phyloP scores from a whole-genome alignment of 2,329 filamentous ascomycete species.

The Colletotrichum sp. region DNA sequence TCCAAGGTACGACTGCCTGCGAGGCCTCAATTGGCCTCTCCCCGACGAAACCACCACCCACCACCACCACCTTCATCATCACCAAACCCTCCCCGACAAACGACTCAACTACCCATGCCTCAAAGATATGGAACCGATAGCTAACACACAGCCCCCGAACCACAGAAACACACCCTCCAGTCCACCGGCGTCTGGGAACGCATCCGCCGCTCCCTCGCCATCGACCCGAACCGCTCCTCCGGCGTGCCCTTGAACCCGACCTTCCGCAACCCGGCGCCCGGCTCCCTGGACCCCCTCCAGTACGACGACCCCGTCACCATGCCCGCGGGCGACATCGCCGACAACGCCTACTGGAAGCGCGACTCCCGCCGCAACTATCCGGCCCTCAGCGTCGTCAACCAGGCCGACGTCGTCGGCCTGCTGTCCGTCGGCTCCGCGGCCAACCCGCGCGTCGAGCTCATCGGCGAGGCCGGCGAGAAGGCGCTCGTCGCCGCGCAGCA shows the following conservation, averaged over 20 bases:
- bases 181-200: constrained; percentile 87
- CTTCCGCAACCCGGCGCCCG: constrained; percentile 87
- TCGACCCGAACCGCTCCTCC: constrained; percentile 88
- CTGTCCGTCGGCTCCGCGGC: constrained; percentile 84
- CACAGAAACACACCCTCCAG: constrained; percentile 94
- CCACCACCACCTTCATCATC: neutral
- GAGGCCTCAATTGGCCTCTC: neutral
- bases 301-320: constrained; percentile 86
- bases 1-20: constrained; percentile 54
- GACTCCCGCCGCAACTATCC: constrained; percentile 86
- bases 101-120: neutral
- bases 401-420: constrained; percentile 85
- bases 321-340: constrained; percentile 86
- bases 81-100: constrained; percentile 8
- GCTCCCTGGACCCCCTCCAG: constrained; percentile 68
- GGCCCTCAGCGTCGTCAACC: constrained; percentile 76
- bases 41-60: neutral
- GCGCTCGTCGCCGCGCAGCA: constrained; percentile 76
- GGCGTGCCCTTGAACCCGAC: constrained; percentile 92
- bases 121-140: neutral
- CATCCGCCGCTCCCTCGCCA: constrained; percentile 76
- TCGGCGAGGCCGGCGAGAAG: constrained; percentile 67
- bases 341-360: constrained; percentile 97
- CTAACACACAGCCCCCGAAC: constrained; percentile 20
- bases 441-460: constrained; percentile 80